phyloP scores from a whole-genome alignment of 139 green algal genomes.

The Asterochloris erici region DNA sequence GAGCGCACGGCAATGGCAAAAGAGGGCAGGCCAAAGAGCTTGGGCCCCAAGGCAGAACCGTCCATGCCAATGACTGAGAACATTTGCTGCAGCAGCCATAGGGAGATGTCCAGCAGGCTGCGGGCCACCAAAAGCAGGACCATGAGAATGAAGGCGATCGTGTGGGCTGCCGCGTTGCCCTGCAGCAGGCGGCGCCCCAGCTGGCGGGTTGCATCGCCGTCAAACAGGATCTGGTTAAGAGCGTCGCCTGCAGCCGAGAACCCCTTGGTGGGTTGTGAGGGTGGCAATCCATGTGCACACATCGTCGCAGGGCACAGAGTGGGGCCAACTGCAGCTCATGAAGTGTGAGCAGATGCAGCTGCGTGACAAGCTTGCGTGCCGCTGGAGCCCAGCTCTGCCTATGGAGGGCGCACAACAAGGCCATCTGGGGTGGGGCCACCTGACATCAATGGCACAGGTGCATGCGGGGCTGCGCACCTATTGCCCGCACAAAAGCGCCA shows the following conservation, averaged over 20 bases:
- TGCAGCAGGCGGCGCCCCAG: slow-evolving; percentile 2
- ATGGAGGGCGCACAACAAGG: too few species aligned
- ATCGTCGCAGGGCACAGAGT: too few species aligned
- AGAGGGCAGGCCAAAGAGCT: slow-evolving; percentile 6
- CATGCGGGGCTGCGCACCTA: neutral
- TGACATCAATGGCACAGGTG: too few species aligned
- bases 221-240: slow-evolving; percentile 6
- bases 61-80: slow-evolving; percentile 8
- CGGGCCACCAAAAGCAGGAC: neutral
- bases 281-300: too few species aligned
- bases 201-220: neutral
- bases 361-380: too few species aligned
- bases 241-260: neutral
- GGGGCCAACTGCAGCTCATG: too few species aligned
- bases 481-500: slow-evolving; percentile 5
- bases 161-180: slow-evolving; percentile 1
- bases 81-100: neutral
- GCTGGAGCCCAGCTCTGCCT: too few species aligned
- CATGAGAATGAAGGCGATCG: slow-evolving; percentile 10
- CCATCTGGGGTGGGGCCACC: too few species aligned
- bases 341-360: too few species aligned
- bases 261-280: too few species aligned
- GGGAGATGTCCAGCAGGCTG: neutral
- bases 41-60: neutral
- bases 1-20: slow-evolving; percentile 22